These are phyloP conservation scores for Saposhnikovia divaricata DNA, from an alignment of 129 eudicot genomes.

Conservation along the genomic window DNA sequence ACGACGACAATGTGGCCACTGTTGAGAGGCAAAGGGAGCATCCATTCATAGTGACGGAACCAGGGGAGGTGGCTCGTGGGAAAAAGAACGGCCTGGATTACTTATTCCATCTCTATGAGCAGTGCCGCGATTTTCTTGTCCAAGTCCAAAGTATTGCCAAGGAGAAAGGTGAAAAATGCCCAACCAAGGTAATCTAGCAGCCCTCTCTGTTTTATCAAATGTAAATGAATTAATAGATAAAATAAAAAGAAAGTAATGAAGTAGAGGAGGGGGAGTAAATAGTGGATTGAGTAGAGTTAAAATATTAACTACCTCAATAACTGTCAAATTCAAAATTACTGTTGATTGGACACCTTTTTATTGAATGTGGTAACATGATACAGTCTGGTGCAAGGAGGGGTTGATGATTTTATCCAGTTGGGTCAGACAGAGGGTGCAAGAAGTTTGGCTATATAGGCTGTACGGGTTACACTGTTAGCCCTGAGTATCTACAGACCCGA, in stretches of 20 bases:
- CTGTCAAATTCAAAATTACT: constrained; percentile 10
- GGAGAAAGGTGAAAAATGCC: constrained; percentile 98
- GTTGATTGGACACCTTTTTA: neutral
- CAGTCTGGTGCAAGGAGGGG: neutral
- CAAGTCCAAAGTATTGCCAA: constrained; percentile 85
- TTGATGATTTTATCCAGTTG: neutral
- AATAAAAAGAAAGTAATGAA: no score
- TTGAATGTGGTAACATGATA: neutral
- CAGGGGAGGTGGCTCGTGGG: constrained; percentile 99
- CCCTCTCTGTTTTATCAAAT: no score
- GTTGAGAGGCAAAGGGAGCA: constrained; percentile 93
- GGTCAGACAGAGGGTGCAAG: constrained; percentile 9
- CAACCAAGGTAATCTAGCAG: constrained; percentile 56
- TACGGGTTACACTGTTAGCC: constrained; percentile 1
- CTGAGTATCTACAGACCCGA: neutral
- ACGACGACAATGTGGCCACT: constrained; percentile 24
- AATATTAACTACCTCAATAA: constrained; percentile 5
- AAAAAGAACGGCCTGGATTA: constrained; percentile 97
- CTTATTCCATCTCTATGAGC: constrained; percentile 87
- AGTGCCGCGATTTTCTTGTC: constrained; percentile 86
- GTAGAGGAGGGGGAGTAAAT: no score
- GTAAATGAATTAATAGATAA: no score
- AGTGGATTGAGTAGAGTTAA: neutral
- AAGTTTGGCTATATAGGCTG: constrained; percentile 7
- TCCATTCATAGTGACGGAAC: constrained; percentile 76